phyloP scores from a whole-genome alignment of 139 green algal genomes.

The Pleodorina starrii region DNA sequence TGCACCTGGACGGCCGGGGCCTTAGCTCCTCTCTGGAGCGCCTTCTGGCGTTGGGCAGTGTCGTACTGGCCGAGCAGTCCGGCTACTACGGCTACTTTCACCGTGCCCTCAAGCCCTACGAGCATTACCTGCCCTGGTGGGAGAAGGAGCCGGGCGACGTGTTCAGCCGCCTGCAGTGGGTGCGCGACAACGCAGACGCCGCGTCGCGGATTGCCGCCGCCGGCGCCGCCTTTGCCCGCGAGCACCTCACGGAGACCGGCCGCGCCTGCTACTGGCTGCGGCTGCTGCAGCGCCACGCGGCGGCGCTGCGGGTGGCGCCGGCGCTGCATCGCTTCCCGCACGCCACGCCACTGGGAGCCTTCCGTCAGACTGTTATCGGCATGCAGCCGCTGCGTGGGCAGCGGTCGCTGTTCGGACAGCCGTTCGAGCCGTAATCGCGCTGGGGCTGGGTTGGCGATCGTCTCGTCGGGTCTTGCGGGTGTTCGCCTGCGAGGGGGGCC shows the following conservation, averaged over 20 bases:
- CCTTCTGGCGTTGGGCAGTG: constrained; percentile 15
- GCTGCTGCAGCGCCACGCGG: background rate
- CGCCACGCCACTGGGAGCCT: background rate
- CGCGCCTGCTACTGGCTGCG: constrained; percentile 31
- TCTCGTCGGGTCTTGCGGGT: too few species aligned
- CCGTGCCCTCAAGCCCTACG: background rate
- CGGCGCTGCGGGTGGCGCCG: background rate
- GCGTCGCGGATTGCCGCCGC: background rate
- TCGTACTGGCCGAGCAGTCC: background rate
- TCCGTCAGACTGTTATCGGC: background rate
- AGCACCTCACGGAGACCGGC: background rate
- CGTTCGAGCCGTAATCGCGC: constrained; percentile 38
- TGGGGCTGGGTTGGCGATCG: too few species aligned
- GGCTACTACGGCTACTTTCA: constrained; percentile 17
- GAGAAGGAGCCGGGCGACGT: background rate
- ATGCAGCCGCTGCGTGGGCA: background rate
- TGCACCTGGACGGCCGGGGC: constrained; percentile 4
- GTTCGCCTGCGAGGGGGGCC: too few species aligned
- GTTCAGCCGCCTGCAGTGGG: background rate
- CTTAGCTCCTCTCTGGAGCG: constrained; percentile 7
- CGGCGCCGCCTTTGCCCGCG: background rate
- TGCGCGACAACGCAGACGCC: background rate
- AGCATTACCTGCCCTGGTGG: constrained; percentile 36
- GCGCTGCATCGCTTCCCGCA: background rate
- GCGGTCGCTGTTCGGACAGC: constrained; percentile 14